These are phyloP conservation scores for Ceratobasidium sp. DNA, from an alignment of 1,284 basidiomycete species.

Conservation along the genomic window DNA sequence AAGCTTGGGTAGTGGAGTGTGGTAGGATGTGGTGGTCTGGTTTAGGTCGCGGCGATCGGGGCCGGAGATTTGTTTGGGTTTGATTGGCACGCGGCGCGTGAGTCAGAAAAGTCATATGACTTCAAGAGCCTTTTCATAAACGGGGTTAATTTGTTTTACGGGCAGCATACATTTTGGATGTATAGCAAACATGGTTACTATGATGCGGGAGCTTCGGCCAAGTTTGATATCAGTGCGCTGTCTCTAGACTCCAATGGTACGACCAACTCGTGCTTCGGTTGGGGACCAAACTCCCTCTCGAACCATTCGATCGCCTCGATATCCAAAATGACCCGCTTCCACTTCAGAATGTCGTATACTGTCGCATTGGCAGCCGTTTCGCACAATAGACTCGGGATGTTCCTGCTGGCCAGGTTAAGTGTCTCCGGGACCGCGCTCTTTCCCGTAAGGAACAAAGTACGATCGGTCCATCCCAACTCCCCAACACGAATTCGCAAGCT, in stretches of 20 bases:
- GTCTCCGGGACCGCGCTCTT: slow-evolving; percentile 60
- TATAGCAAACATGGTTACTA: neutral
- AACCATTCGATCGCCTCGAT: slow-evolving; percentile 71
- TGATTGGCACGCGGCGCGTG: slow-evolving; percentile 24
- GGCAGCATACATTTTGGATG: slow-evolving; percentile 25
- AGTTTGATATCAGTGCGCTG: neutral
- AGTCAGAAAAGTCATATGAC: slow-evolving; percentile 37
- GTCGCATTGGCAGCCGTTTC: slow-evolving; percentile 68
- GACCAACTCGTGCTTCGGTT: slow-evolving; percentile 11
- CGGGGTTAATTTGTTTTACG: slow-evolving; percentile 9
- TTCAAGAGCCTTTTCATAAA: slow-evolving; percentile 3
- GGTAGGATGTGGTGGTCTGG: slow-evolving; percentile 22
- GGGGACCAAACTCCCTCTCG: slow-evolving; percentile 60
- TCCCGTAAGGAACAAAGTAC: slow-evolving; percentile 75
- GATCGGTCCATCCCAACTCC: slow-evolving; percentile 62
- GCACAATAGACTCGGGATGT: slow-evolving; percentile 68
- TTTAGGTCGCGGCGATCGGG: slow-evolving; percentile 35
- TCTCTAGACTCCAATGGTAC: slow-evolving; percentile 5
- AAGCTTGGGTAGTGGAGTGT: neutral
- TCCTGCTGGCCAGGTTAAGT: slow-evolving; percentile 63
- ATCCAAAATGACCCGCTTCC: slow-evolving; percentile 73
- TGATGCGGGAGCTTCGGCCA: too few species aligned
- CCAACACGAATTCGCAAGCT: slow-evolving; percentile 64
- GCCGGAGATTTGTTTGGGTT: slow-evolving; percentile 33
- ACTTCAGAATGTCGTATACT: slow-evolving; percentile 79